Percentiles rank a stretch among this genome's conserved stretches.
These are phyloP conservation scores for Microascus cirrosus DNA, from an alignment of 2,329 filamentous ascomycete genomes.

Conservation along the genomic window DNA sequence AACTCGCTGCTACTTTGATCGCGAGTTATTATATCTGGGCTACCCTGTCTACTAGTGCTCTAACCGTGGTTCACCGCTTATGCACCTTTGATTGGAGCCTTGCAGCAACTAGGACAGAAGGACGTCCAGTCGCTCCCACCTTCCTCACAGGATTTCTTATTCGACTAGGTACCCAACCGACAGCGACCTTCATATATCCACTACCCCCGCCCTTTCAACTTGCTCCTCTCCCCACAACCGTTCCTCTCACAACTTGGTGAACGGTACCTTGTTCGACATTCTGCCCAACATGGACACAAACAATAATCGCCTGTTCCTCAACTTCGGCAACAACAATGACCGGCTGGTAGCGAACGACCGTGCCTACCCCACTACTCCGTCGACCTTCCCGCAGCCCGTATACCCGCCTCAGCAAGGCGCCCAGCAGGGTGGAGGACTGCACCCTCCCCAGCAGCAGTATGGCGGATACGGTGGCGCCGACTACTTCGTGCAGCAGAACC, in stretches of 20 bases:
- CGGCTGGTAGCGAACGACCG: conserved; percentile 51
- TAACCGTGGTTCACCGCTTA: not conserved
- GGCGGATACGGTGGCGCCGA: conserved; percentile 6
- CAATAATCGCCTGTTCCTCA: conserved; percentile 53
- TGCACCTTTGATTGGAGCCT: not conserved
- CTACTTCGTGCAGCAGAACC: conserved; percentile 12
- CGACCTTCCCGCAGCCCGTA: conserved; percentile 90
- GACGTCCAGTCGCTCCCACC: not conserved
- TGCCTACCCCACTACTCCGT: conserved; percentile 79
- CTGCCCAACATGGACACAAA: conserved; percentile 37
- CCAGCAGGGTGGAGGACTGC: conserved; percentile 6
- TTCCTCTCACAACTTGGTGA: not conserved
- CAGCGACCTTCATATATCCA: not conserved
- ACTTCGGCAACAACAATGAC: conserved; percentile 55
- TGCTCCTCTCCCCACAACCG: not conserved
- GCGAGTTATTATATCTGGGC: not conserved
- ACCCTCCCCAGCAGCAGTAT: conserved; percentile 25
- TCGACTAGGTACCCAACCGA: not conserved
- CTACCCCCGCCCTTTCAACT: not conserved
- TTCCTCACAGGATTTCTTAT: not conserved
- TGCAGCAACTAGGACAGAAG: not conserved
- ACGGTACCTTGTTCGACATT: not conserved
- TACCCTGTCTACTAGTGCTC: not conserved
- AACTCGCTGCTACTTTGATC: no score
- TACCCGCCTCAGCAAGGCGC: conserved; percentile 35